Evolutionary conservation across 495 filamentous ascomycete genomes (phyloP), one percentile per base, ranked within the genome.

Genomic region (Symbiotaphrina buchneri): DNA sequence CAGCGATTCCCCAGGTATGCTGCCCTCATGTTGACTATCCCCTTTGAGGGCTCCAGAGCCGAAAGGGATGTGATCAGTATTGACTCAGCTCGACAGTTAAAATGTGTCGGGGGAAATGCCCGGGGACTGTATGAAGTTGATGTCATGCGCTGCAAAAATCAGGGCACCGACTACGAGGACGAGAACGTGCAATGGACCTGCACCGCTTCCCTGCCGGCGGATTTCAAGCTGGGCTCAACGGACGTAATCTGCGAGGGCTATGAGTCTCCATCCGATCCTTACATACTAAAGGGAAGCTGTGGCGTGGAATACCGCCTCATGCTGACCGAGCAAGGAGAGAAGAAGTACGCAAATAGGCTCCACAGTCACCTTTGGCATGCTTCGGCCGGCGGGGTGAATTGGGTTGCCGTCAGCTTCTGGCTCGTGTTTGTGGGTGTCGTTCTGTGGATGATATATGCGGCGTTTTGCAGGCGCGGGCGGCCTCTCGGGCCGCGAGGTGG

Each of bases 181-280:
- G 51, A 48, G 21, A 46, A 55, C 51, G 56, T 93, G 21, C 67
- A 85, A 47, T 97, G 87, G 87, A 72, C 77, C 0, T 97, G 87
- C 51, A 68, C 67, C 1, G 80, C 87, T 0, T 54, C 61, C 3
- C 53, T 95, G 0, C 87, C 87, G 0, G 45, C 61, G 0, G 77
- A 90, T 41, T 76, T 97, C 47, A 87, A 87, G 46, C 65, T 95
- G 8, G 87, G 83, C 21, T 55, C 63, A 17, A 94, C 87, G 2
- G 85, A 97, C 33, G 87, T 97, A 7, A 57, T 80, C 3, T 97
- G 87, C 48, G 87, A 97, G 44, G 87, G 87, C 6, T 95, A 92
- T 49, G 56, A 63, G 11, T 52, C 47, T 7, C 51, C 74, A 0
- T 65, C 81, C 13, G 87, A 97, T 45, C 61, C 63, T 0, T 87